A percentile compares a stretch with the other conserved stretches of the same genome.
Conservation (phyloP, 805 yeast genomes). For the Saccharomyces jurei region DNA sequence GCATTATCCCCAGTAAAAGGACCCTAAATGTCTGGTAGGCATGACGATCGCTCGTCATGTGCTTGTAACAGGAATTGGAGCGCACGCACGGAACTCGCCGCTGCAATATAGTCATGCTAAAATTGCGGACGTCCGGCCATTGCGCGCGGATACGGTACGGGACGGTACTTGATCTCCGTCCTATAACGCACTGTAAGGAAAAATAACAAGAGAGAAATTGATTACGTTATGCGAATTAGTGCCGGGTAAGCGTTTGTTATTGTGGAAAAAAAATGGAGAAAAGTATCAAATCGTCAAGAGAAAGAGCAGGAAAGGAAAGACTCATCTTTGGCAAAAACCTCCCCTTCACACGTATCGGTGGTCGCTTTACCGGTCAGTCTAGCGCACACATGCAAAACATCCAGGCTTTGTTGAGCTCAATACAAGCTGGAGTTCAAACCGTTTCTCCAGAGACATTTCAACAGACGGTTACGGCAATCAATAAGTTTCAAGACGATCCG, state of each 20-base stretch:
- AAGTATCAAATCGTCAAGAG: too few relatives aligned
- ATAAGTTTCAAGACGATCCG: conserved; percentile 25
- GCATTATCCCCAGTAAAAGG: background rate
- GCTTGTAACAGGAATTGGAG: background rate
- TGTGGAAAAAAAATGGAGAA: background rate
- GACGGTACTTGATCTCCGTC: background rate
- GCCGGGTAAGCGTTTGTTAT: background rate
- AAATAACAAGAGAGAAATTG: background rate
- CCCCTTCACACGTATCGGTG: too few relatives aligned
- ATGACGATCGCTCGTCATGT: background rate
- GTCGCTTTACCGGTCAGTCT: background rate
- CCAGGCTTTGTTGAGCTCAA: background rate
- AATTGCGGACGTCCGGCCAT: background rate
- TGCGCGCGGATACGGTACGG: background rate
- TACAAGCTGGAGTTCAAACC: background rate
- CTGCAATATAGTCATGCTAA: background rate
- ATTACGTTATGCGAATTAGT: too few relatives aligned
- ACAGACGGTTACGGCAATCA: conserved; percentile 10
- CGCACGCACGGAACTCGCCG: background rate
- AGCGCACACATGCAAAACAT: background rate
- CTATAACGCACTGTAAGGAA: background rate
- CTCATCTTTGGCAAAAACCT: background rate
- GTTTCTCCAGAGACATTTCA: background rate
- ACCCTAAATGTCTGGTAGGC: background rate
- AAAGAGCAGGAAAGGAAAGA: background rate